Evolutionary conservation across 768 basidiomycete species (phyloP).

Genomic region (Psilocybe azurescens): DNA sequence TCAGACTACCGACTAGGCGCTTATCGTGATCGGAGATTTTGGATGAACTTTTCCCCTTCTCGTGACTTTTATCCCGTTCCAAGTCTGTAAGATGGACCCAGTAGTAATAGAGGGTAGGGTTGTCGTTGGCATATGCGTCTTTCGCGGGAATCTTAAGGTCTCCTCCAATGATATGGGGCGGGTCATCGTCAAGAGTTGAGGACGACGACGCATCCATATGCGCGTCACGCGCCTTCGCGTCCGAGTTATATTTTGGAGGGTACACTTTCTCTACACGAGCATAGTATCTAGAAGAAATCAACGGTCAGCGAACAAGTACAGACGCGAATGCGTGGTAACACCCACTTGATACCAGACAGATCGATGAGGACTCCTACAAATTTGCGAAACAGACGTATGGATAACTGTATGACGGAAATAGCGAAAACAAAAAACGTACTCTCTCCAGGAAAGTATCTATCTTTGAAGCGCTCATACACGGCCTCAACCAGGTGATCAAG

Average conservation of each 20-base stretch:
- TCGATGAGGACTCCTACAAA: slow-evolving; percentile 85
- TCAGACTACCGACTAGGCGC: slow-evolving; percentile 75
- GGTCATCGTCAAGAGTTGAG: slow-evolving; percentile 50
- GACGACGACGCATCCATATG: slow-evolving; percentile 54
- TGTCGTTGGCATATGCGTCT: slow-evolving; percentile 73
- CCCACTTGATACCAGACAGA: slow-evolving; percentile 84
- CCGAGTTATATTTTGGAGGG: slow-evolving; percentile 61
- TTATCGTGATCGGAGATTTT: slow-evolving; percentile 60
- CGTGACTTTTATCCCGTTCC: slow-evolving; percentile 69
- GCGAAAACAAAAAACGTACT: slow-evolving; percentile 56
- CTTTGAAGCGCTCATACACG: slow-evolving; percentile 95
- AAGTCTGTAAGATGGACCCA: slow-evolving; percentile 86
- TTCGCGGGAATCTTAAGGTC: slow-evolving; percentile 80
- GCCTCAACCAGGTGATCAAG: slow-evolving; percentile 94
- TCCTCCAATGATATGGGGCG: slow-evolving; percentile 73
- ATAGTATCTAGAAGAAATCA: slow-evolving; percentile 61
- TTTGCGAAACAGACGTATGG: slow-evolving; percentile 13
- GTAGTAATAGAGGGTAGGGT: slow-evolving; percentile 85
- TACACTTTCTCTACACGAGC: slow-evolving; percentile 82
- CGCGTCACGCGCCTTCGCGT: slow-evolving; percentile 52
- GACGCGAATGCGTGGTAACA: slow-evolving; percentile 12
- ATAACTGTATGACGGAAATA: slow-evolving; percentile 19
- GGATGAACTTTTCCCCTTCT: slow-evolving; percentile 57
- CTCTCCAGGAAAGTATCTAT: slow-evolving; percentile 92
- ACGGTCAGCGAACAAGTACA: slow-evolving; percentile 22